phyloP scores from a whole-genome alignment of 306 rosid genomes.

The Medicago lupulina region DNA sequence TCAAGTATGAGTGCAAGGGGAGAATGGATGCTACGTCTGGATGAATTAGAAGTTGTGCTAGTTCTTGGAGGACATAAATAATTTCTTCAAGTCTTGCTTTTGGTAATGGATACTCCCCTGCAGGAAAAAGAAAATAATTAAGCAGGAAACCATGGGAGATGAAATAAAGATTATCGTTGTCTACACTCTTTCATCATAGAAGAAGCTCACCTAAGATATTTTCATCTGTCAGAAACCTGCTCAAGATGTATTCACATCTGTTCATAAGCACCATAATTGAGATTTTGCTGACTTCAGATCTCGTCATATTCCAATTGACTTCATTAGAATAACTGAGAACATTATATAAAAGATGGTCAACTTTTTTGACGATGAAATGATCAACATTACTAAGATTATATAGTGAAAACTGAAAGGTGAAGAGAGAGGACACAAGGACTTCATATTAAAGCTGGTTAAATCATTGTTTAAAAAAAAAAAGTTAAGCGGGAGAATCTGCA shows the following conservation, averaged over 20 bases:
- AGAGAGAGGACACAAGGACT: constrained; percentile 3
- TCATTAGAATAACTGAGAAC: constrained; percentile 57
- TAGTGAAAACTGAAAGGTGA: constrained; percentile 15
- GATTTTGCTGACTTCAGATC: constrained; percentile 87
- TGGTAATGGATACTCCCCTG: constrained; percentile 83
- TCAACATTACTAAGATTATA: constrained; percentile 24
- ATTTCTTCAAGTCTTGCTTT: constrained; percentile 88
- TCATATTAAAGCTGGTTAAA: constrained; percentile 28
- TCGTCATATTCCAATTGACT: constrained; percentile 66
- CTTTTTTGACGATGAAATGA: constrained; percentile 7
- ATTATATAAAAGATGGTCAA: constrained; percentile 37
- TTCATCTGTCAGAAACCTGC: constrained; percentile 81
- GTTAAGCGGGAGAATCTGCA: neutral
- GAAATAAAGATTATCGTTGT: constrained; percentile 37
- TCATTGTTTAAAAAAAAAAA: neutral
- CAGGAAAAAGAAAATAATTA: constrained; percentile 40
- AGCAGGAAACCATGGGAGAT: constrained; percentile 35
- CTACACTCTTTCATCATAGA: constrained; percentile 9
- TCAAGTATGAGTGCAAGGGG: constrained; percentile 64
- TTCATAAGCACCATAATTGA: constrained; percentile 73
- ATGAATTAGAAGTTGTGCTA: constrained; percentile 71
- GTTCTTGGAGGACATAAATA: constrained; percentile 72
- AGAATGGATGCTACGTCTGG: constrained; percentile 66
- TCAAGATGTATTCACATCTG: constrained; percentile 81
- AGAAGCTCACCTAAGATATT: constrained; percentile 66